Evolutionary conservation across 1,284 basidiomycete genomes (phyloP).

Genomic region (Marasmius tenuissimus): DNA sequence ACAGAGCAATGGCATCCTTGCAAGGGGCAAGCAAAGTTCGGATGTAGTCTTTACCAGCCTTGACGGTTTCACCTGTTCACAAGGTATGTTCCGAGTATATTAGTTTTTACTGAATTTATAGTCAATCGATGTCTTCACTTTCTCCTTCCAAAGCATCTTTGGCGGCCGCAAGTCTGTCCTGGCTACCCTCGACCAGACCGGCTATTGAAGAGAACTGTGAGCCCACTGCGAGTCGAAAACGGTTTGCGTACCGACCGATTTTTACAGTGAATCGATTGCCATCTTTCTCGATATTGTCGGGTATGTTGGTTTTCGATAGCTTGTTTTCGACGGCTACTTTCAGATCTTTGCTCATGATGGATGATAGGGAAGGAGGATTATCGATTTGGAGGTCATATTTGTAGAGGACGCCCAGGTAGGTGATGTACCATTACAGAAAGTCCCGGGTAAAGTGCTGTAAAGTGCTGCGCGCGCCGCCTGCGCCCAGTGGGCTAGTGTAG

Average conservation of each 20-base stretch:
- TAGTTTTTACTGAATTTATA: too few relatives aligned
- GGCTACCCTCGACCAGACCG: neutral
- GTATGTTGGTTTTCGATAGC: neutral
- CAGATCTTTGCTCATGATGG: too few relatives aligned
- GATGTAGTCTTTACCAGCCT: neutral
- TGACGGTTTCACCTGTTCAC: neutral
- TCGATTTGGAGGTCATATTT: neutral
- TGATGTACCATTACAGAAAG: too few relatives aligned
- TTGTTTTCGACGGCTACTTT: neutral
- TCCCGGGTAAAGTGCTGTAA: too few relatives aligned
- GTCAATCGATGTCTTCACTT: neutral
- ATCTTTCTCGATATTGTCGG: neutral
- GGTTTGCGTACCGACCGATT: neutral
- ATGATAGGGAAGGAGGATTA: too few relatives aligned
- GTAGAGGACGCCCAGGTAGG: neutral
- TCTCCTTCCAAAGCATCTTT: neutral
- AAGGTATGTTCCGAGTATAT: neutral
- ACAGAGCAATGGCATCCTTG: neutral
- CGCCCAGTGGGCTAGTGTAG: too few relatives aligned
- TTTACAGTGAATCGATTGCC: neutral
- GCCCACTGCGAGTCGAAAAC: neutral
- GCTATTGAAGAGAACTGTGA: neutral
- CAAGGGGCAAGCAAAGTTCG: neutral
- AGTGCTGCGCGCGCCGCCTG: too few relatives aligned
- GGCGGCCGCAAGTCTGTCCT: neutral